Base-by-base conservation (phyloP, 2,329 filamentous ascomycete genomes). In the Aspergillus puulaauensis region DNA sequence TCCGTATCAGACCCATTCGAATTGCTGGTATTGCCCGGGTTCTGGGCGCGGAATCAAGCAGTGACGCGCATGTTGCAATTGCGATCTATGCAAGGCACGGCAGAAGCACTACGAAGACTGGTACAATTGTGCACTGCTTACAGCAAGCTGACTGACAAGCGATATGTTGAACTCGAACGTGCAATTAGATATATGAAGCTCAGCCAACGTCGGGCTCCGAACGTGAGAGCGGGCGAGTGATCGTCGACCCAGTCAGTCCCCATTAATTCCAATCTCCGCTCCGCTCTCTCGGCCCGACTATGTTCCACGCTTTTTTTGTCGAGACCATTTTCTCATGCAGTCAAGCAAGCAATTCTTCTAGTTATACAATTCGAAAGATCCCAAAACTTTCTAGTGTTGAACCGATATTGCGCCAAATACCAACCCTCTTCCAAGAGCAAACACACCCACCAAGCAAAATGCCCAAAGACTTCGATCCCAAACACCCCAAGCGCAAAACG, bases 1-100 rank as follows among this genome's bases (percentile, higher is more conserved):
- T 46, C 27, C 19, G 45, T 52, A 31, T 57, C 37, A 44, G 46
- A 48, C 35, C 37, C 33, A 43, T 24, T 33, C 21, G 40, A 17
- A 8, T 31, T 9, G 27, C 27, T 40, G 31, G 24, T 45, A 40
- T 19, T 45, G 33, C 51, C 51, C 45, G 54, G 50, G 21, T 35
- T 44, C 39, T 49, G 45, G 37, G 43, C 49, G 27, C 12, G 39
- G 17, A 19, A 52, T 59, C 53, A 59, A 59, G 48, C 48, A 59
- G 35, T 24, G 19, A 57, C 46, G 40, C 35, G 43, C 57, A 56
- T 52, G 24, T 48, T 48, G 45, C 15, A 37, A 37, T 48, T 24
- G 45, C 24, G n/a, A 35, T 33, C 35, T 21, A 21, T 15, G 14
- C 24, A 24, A n/a, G 44, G 24, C 24, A 15, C 24, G 19, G 23